These are phyloP conservation scores for Termitomyces sp. DNA, from an alignment of 768 basidiomycete species.

Conservation along the genomic window DNA sequence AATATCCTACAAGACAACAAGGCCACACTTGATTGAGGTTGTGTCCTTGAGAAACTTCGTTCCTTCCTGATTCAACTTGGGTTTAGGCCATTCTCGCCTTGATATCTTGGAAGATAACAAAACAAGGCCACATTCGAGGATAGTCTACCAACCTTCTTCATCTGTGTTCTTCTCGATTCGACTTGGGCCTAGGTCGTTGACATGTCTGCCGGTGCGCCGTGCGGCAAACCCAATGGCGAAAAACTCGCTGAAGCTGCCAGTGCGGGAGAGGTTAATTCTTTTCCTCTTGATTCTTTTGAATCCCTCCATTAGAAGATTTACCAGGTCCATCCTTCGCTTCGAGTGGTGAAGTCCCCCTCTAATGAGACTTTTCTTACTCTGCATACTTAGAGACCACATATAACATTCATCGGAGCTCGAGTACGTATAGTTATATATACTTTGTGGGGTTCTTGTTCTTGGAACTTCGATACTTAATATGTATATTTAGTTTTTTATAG, in stretches of 20 bases:
- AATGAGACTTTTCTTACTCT: neutral
- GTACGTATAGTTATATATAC: too few species aligned
- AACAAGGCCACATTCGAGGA: neutral
- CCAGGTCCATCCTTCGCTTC: slow-evolving; percentile 9
- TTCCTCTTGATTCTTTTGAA: too few species aligned
- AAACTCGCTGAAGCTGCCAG: slow-evolving; percentile 7
- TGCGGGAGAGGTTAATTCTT: slow-evolving; percentile 12
- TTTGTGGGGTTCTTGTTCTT: too few species aligned
- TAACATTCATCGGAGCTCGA: neutral
- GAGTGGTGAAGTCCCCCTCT: slow-evolving; percentile 10
- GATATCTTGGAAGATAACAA: neutral
- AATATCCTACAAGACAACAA: too few species aligned
- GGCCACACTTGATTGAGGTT: too few species aligned
- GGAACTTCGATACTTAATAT: too few species aligned
- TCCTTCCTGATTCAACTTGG: neutral
- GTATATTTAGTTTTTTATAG: too few species aligned
- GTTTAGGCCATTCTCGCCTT: neutral
- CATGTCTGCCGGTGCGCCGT: neutral
- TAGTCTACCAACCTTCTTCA: too few species aligned
- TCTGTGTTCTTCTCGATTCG: neutral
- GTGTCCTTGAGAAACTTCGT: too few species aligned
- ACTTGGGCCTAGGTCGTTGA: neutral
- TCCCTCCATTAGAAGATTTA: slow-evolving; percentile 4
- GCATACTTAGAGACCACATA: neutral
- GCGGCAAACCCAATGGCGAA: neutral